Evolutionary conservation across 441 rosid species (phyloP).

Genomic region (Gossypium lobatum): DNA sequence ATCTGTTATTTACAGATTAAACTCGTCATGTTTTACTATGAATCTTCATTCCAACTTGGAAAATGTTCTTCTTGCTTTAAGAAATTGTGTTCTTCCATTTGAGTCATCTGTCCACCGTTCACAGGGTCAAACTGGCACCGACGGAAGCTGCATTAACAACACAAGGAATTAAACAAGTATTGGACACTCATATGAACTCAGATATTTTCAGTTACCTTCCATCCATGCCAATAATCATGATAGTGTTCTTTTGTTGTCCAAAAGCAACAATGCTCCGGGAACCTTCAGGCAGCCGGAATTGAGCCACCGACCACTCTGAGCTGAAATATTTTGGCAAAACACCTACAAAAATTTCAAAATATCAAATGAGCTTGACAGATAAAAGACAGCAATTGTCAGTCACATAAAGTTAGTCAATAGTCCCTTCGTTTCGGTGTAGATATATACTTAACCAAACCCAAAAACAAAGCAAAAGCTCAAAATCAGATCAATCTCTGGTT

Average conservation of each 20-base stretch:
- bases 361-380: background rate
- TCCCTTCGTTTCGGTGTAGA: background rate
- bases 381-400: background rate
- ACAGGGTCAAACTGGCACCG: slow-evolving; percentile 38
- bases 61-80: slow-evolving; percentile 20
- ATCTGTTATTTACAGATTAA: background rate
- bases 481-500: background rate
- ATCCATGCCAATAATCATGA: slow-evolving; percentile 46
- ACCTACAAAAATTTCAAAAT: slow-evolving; percentile 20
- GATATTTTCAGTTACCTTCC: slow-evolving; percentile 42
- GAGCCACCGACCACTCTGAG: slow-evolving; percentile 63
- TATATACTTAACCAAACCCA: background rate
- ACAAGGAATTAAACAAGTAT: background rate
- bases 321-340: slow-evolving; percentile 55
- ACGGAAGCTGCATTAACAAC: slow-evolving; percentile 37
- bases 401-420: background rate
- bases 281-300: slow-evolving; percentile 40
- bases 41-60: background rate
- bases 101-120: slow-evolving; percentile 49
- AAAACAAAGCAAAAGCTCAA: background rate
- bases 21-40: background rate
- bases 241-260: slow-evolving; percentile 40
- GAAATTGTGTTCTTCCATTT: slow-evolving; percentile 35
- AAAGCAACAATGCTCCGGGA: slow-evolving; percentile 35
- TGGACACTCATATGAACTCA: background rate